A percentile compares a stretch with the other conserved stretches of the same genome.
These are phyloP conservation scores for Mortierella alpina DNA, from an alignment of 192 early-diverging fungal species.

Conservation along the genomic window DNA sequence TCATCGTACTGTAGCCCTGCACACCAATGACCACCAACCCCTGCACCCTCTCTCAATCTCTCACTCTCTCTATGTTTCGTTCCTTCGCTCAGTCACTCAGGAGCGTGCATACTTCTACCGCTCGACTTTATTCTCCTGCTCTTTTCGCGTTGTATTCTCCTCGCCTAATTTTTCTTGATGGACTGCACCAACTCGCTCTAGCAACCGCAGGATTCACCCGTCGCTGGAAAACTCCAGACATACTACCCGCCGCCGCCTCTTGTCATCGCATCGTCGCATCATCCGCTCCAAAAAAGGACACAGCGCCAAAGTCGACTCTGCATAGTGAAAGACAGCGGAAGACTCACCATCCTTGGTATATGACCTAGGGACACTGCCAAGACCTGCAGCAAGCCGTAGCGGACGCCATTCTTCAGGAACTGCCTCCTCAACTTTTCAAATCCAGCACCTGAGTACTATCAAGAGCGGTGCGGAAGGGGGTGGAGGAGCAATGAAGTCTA, in stretches of 20 bases:
- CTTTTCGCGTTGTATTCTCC: conserved; percentile 4
- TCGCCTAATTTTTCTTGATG: not conserved
- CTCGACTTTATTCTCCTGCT: not conserved
- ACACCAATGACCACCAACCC: too few relatives aligned
- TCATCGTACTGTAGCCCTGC: too few relatives aligned
- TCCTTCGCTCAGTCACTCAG: too few relatives aligned
- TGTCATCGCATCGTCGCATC: not conserved
- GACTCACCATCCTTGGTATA: too few relatives aligned
- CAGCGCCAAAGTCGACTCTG: not conserved
- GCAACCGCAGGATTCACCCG: not conserved
- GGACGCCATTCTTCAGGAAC: too few relatives aligned
- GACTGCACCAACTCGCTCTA: conserved; percentile 1
- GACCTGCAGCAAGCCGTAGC: too few relatives aligned
- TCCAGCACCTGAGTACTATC: conserved; percentile 7
- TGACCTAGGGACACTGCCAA: too few relatives aligned
- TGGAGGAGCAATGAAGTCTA: too few relatives aligned
- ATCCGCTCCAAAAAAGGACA: not conserved
- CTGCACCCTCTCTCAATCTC: too few relatives aligned
- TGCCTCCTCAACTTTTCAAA: not conserved
- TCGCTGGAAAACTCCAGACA: conserved; percentile 12
- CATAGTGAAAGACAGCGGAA: too few relatives aligned
- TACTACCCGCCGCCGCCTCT: conserved; percentile 36
- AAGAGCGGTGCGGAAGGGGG: too few relatives aligned
- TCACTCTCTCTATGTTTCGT: too few relatives aligned
- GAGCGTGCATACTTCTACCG: conserved; percentile 4